A percentile compares a stretch with the other conserved stretches of the same genome.
phyloP scores from a whole-genome alignment of 176 grass and related monocot genomes.

The Secale cereale region DNA sequence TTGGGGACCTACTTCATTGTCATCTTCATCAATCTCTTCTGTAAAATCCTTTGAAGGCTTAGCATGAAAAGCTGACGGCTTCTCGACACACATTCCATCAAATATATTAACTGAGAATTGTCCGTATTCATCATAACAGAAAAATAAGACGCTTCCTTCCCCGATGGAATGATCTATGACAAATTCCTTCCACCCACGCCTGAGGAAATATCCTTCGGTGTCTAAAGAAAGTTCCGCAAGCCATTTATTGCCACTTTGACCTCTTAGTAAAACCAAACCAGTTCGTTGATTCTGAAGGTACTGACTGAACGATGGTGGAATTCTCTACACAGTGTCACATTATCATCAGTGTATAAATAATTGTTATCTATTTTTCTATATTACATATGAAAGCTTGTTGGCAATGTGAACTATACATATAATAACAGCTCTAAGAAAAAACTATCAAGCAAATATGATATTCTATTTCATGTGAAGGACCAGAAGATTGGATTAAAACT shows the following conservation, averaged over 20 bases:
- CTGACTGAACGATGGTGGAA: constrained; percentile 31
- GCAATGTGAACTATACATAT: neutral
- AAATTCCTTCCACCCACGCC: constrained; percentile 59
- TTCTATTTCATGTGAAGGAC: neutral
- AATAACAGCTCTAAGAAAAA: neutral
- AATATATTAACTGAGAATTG: constrained; percentile 61
- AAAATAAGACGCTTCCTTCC: constrained; percentile 47
- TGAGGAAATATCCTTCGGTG: constrained; percentile 28
- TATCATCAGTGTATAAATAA: constrained; percentile 1
- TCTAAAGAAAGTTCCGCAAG: constrained; percentile 28
- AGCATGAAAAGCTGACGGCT: constrained; percentile 31
- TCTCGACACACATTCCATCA: constrained; percentile 28
- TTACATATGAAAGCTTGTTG: neutral
- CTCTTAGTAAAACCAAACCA: constrained; percentile 36
- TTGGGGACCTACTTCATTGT: neutral
- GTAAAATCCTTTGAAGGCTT: neutral
- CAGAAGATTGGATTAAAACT: neutral
- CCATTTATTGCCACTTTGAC: constrained; percentile 54
- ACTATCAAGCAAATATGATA: neutral
- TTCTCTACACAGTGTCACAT: constrained; percentile 40
- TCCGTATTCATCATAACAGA: constrained; percentile 40
- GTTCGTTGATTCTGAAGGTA: constrained; percentile 37
- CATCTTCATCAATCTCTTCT: constrained; percentile 4
- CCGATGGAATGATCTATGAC: constrained; percentile 48
- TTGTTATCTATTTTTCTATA: neutral